Conservation (phyloP, 2,329 filamentous ascomycete genomes). For the Chaetomium olivaceum region DNA sequence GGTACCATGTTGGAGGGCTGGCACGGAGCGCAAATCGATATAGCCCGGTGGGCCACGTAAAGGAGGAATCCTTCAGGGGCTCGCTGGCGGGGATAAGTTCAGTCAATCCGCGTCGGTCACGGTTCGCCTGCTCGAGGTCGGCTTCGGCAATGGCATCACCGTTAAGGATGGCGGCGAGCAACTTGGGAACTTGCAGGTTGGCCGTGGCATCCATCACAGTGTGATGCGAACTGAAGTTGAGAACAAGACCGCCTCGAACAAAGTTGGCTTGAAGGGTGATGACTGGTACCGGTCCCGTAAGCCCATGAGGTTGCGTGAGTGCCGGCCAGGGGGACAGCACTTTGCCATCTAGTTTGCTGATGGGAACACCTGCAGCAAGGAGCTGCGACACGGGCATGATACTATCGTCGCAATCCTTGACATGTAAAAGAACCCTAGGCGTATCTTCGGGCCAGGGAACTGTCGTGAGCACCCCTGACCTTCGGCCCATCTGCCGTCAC, state of each 20-base stretch:
- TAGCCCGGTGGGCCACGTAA: not conserved
- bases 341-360: slow-evolving; percentile 37
- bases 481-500: not conserved
- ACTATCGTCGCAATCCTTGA: not conserved
- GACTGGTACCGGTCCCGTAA: slow-evolving; percentile 8
- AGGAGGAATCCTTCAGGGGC: not conserved
- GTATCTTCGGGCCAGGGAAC: not conserved
- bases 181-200: not conserved
- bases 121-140: not conserved
- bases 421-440: not conserved
- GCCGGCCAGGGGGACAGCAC: slow-evolving; percentile 33
- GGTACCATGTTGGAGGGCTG: not conserved
- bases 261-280: slow-evolving; percentile 34
- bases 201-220: slow-evolving; percentile 34
- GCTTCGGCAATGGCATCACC: not conserved
- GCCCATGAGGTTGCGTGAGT: not conserved
- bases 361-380: slow-evolving; percentile 23
- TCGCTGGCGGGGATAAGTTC: not conserved
- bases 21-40: not conserved
- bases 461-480: not conserved
- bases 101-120: not conserved
- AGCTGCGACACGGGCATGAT: not conserved
- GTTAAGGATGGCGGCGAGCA: not conserved
- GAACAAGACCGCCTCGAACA: slow-evolving; percentile 35
- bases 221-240: slow-evolving; percentile 37